A percentile compares a stretch with the other conserved stretches of the same genome.
Conservation (phyloP, 1,139 yeast species). For the Hyphopichia wangnamkhiaoensis region DNA sequence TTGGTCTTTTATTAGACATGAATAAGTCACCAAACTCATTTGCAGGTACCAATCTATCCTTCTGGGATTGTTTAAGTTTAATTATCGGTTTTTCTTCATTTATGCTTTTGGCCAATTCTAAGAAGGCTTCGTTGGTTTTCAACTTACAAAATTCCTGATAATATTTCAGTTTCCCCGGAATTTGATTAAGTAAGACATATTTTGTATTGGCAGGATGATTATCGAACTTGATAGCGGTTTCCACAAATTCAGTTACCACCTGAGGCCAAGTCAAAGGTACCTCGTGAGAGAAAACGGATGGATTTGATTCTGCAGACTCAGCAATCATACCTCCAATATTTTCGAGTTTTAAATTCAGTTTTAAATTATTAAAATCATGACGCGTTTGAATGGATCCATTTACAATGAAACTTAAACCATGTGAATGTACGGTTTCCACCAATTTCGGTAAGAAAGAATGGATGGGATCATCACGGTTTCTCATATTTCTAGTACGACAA, state of each 20-base stretch:
- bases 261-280: conserved; percentile 56
- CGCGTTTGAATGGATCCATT: conserved; percentile 74
- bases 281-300: conserved; percentile 62
- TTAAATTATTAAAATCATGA: conserved; percentile 56
- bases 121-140: conserved; percentile 56
- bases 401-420: conserved; percentile 69
- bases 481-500: conserved; percentile 86
- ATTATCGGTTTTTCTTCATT: conserved; percentile 33
- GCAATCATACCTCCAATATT: conserved; percentile 89
- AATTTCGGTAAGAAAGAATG: conserved; percentile 61
- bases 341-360: conserved; percentile 51
- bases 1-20: conserved; percentile 8
- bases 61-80: conserved; percentile 36
- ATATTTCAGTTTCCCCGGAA: conserved; percentile 73
- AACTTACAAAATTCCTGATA: conserved; percentile 60
- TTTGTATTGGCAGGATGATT: conserved; percentile 75
- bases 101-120: conserved; percentile 25
- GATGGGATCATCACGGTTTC: conserved; percentile 81
- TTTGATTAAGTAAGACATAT: conserved; percentile 72
- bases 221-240: conserved; percentile 54
- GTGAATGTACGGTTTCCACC: conserved; percentile 59
- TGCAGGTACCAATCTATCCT: conserved; percentile 23
- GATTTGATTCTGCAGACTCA: conserved; percentile 83
- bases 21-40: conserved; percentile 18
- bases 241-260: conserved; percentile 56